Evolutionary conservation across 257 asterid species (phyloP).

Genomic region (Perilla frutescens): DNA sequence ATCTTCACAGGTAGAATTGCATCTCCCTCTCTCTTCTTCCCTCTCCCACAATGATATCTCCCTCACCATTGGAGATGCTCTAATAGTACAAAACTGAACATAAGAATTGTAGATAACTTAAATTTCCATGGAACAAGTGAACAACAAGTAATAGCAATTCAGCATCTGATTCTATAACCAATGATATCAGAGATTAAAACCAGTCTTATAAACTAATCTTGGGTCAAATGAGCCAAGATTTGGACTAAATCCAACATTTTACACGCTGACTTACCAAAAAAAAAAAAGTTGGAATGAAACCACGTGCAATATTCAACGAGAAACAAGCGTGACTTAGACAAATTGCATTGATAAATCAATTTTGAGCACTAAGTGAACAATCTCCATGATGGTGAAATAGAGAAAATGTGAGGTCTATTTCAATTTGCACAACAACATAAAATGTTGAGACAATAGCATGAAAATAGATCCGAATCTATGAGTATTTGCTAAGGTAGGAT

Average conservation of each 20-base stretch:
- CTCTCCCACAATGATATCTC: too few relatives aligned
- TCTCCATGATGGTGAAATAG: background rate
- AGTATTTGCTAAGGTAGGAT: background rate
- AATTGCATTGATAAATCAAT: background rate
- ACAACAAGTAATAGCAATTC: background rate
- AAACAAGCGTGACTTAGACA: background rate
- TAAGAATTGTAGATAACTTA: background rate
- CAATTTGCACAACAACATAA: background rate
- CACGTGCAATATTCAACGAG: background rate
- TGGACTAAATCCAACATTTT: background rate
- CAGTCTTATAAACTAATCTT: background rate
- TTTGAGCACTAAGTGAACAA: background rate
- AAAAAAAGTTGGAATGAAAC: constrained; percentile 2
- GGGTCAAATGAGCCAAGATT: constrained; percentile 7
- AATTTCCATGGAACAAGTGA: background rate
- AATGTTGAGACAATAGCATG: background rate
- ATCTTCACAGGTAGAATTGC: too few relatives aligned
- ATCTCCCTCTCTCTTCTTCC: too few relatives aligned
- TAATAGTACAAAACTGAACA: background rate
- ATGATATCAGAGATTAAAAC: background rate
- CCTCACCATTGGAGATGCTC: too few relatives aligned
- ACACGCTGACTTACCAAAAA: background rate
- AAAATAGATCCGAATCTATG: background rate
- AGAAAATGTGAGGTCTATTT: constrained; percentile 1
- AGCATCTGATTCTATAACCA: background rate